Percentiles rank a stretch among this genome's conserved stretches.
phyloP scores from a whole-genome alignment of 108 stramenopile genomes.

The Stephanodiscus triporus region DNA sequence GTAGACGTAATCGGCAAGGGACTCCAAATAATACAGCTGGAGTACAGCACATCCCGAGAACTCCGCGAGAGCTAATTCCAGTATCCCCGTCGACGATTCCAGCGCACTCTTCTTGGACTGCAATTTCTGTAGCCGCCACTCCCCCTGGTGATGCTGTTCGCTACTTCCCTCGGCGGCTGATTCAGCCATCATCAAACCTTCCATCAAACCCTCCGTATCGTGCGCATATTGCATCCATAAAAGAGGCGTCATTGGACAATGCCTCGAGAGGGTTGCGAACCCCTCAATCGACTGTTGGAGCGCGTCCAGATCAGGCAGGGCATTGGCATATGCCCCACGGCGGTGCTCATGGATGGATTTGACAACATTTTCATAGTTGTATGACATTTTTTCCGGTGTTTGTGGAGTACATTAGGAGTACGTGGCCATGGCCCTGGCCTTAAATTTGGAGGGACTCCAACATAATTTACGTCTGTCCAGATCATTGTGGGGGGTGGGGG shows the following conservation, averaged over 20 bases:
- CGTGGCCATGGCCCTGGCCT: no score
- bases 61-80: slow-evolving; percentile 74
- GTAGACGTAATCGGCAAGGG: slow-evolving; percentile 24
- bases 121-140: slow-evolving; percentile 18
- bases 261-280: slow-evolving; percentile 48
- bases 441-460: no score
- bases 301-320: slow-evolving; percentile 40
- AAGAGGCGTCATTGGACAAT: slow-evolving; percentile 89
- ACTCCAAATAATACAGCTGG: slow-evolving; percentile 59
- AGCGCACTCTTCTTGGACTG: slow-evolving; percentile 52
- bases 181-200: slow-evolving; percentile 36
- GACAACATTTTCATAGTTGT: slow-evolving; percentile 56
- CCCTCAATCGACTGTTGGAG: slow-evolving; percentile 54
- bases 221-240: slow-evolving; percentile 88
- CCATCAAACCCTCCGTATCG: slow-evolving; percentile 58
- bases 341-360: slow-evolving; percentile 44
- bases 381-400: slow-evolving; percentile 44
- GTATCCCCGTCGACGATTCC: slow-evolving; percentile 55
- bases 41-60: slow-evolving; percentile 74
- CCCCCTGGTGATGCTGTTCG: slow-evolving; percentile 7
- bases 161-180: background rate
- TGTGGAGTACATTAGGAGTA: no score
- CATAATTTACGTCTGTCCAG: no score
- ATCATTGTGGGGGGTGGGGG: no score
- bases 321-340: slow-evolving; percentile 29